phyloP scores from a whole-genome alignment of 2,329 filamentous ascomycete genomes.

The Metarhizium sp. region DNA sequence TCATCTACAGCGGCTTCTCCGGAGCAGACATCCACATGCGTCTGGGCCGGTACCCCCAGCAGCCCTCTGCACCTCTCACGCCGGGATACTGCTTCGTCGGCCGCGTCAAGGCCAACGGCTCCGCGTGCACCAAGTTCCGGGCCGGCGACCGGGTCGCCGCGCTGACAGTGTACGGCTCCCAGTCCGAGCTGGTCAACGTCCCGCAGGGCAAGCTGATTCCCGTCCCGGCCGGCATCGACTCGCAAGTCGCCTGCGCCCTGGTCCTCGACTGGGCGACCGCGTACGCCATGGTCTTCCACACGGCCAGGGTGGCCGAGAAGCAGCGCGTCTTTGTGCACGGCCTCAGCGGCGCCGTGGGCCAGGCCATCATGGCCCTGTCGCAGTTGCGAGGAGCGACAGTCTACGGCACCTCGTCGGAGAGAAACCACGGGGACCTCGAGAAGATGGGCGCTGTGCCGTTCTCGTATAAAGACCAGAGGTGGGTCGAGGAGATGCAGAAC shows the following conservation, averaged over 20 bases:
- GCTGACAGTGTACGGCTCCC: no score
- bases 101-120: no score
- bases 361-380: constrained; percentile 13
- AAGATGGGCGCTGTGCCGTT: no score
- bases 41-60: constrained; percentile 35
- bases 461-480: no score
- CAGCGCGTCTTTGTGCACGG: constrained; percentile 41
- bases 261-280: constrained; percentile 37
- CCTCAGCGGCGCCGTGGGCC: constrained; percentile 39
- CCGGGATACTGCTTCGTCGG: constrained; percentile 12
- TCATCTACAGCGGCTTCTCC: constrained; percentile 37
- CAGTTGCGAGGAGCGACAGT: no score
- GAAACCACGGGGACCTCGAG: no score
- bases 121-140: no score
- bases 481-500: no score
- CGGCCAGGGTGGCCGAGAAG: constrained; percentile 29
- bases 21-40: constrained; percentile 42
- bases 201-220: constrained; percentile 34
- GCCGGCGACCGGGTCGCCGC: no score
- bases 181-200: constrained; percentile 16
- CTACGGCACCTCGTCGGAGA: no score
- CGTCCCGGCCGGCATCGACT: constrained; percentile 30
- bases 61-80: constrained; percentile 34
- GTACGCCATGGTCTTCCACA: constrained; percentile 25
- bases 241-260: constrained; percentile 30